Percentiles rank a stretch among this genome's conserved stretches.
Conservation (phyloP, 805 yeast species). For the Candida chilensis region DNA sequence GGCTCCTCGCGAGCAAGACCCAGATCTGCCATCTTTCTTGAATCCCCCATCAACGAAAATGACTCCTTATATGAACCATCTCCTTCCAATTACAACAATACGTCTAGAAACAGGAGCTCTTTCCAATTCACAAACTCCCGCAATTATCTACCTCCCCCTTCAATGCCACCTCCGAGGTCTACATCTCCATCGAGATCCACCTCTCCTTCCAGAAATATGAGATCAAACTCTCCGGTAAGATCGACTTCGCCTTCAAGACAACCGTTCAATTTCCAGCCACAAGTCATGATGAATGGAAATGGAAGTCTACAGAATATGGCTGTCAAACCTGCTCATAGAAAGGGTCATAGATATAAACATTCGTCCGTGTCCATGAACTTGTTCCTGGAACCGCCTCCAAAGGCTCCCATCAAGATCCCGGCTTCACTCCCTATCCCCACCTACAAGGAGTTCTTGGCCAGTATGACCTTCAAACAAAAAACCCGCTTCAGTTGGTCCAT, state of each 20-base stretch:
- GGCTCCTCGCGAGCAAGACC: slow-evolving; percentile 1
- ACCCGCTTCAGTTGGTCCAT: slow-evolving; percentile 49
- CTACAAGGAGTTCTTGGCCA: slow-evolving; percentile 47
- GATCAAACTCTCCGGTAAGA: slow-evolving; percentile 16
- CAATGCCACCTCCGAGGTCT: slow-evolving; percentile 13
- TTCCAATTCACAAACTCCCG: not conserved
- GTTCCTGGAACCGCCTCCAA: slow-evolving; percentile 83
- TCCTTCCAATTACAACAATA: no score
- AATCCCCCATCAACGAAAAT: not conserved
- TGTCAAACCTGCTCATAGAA: slow-evolving; percentile 60
- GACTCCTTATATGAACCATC: not conserved
- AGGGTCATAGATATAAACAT: slow-evolving; percentile 93
- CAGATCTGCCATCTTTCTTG: slow-evolving; percentile 1
- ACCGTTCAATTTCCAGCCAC: slow-evolving; percentile 64
- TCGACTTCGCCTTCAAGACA: slow-evolving; percentile 6
- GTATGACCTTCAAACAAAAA: slow-evolving; percentile 51
- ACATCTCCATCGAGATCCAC: slow-evolving; percentile 14
- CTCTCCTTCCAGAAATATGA: slow-evolving; percentile 17
- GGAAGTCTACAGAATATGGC: slow-evolving; percentile 11
- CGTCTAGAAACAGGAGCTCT: slow-evolving; percentile 14
- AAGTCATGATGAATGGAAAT: slow-evolving; percentile 21
- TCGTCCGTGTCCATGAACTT: slow-evolving; percentile 94
- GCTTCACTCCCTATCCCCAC: slow-evolving; percentile 69
- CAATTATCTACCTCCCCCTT: slow-evolving; percentile 14
- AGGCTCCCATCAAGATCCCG: slow-evolving; percentile 56